Evolutionary conservation across 169 alveolate species (phyloP), one percentile per base, ranked within the genome.

Genomic region (Cryptosporidium bovis): DNA sequence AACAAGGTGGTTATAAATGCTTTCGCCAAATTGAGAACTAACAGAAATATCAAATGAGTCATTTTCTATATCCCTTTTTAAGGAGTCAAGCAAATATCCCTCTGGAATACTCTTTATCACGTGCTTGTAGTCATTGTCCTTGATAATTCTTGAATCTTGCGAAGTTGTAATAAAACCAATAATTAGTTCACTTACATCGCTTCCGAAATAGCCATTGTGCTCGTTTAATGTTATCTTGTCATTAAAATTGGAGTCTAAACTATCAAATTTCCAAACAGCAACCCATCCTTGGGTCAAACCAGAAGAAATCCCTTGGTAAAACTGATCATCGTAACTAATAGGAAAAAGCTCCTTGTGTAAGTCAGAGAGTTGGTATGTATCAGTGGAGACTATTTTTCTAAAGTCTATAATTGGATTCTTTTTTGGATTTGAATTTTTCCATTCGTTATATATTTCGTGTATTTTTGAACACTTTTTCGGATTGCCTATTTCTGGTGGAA

Each of bases 271-370:
- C 87, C 87, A 77, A 60, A 77, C 51, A 20, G 87, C 71, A 4
- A 62, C 87, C 87, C 87, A 77, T 12, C 87, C 87, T 27, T 60
- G 87, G 46, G 87, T 77, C 12, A 62, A 16, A 13, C 87, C 87
- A 20, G 87, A 60, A 24, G 51, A 56, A 44, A 77, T 77, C 1
- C 77, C 71, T 15, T 77, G 71, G 51, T 77, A 77, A 77, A 77
- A 77, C 33, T 77, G 87, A 7, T 3, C 3, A 62, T 77, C 87
- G n/a, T 77, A 77, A 60, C 36, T 46, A 27, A 77, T 77, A 5
- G 87, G 87, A 48, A 77, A 77, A 15, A 77, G 71, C 46, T 77
- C 87, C 24, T 40, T 77, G 40, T 77, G 87, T 34, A 77, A 56
- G 7, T 77, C 87, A 24, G 58, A 53, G 15, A 77, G 71, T 46